Percentiles rank a stretch among this genome's conserved stretches.
Conservation (phyloP, 495 filamentous ascomycete genomes). For the Xylaria sp. region DNA sequence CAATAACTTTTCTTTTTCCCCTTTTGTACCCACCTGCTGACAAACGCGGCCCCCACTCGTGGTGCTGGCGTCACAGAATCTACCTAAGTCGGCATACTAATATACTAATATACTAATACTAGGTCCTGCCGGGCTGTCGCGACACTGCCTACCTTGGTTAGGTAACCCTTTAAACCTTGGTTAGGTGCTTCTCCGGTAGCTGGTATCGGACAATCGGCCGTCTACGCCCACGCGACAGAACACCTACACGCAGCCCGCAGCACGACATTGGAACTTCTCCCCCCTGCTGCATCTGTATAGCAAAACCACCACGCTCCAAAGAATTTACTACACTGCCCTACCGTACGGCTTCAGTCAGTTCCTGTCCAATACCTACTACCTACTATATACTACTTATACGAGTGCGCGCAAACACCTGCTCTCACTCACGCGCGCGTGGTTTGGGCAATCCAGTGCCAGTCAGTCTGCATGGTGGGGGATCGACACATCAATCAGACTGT, state of each 20-base stretch:
- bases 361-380: no score
- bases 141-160: no score
- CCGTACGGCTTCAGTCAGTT: not conserved
- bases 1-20: constrained; percentile 15
- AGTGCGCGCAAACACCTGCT: not conserved
- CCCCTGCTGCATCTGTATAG: constrained; percentile 19
- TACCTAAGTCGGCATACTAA: not conserved
- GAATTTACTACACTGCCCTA: not conserved
- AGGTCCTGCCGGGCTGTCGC: not conserved
- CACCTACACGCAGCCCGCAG: constrained; percentile 24
- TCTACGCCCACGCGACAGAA: constrained; percentile 14
- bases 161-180: no score
- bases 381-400: no score
- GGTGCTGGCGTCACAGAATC: constrained; percentile 19
- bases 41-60: constrained; percentile 4
- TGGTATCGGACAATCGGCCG: constrained; percentile 15
- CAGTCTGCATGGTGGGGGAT: constrained; percentile 21
- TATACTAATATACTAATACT: not conserved
- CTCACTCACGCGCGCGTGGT: not conserved
- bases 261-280: not conserved
- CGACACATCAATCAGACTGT: not conserved
- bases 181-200: not conserved
- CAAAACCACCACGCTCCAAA: constrained; percentile 16
- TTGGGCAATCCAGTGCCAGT: no score
- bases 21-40: constrained; percentile 18